These are phyloP conservation scores for Aspergillus caelatus DNA, from an alignment of 2,329 filamentous ascomycete genomes.

Conservation along the genomic window DNA sequence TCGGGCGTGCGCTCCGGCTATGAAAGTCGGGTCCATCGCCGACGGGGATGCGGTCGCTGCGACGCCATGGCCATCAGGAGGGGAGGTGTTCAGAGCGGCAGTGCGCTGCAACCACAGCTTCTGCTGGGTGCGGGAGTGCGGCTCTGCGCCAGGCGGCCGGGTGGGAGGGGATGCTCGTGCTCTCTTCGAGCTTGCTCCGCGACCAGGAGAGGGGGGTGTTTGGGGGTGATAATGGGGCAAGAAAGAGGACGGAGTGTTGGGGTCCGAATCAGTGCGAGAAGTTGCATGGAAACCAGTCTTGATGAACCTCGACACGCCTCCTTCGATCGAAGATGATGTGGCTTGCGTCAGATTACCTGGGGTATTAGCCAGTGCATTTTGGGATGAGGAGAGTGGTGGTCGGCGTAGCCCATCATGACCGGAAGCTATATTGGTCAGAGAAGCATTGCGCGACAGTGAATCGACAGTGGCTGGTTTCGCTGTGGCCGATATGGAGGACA, in stretches of 20 bases:
- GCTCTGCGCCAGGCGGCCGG: slow-evolving; percentile 39
- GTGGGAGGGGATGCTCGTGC: slow-evolving; percentile 36
- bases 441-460: slow-evolving; percentile 38
- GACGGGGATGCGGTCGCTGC: slow-evolving; percentile 36
- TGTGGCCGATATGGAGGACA: slow-evolving; percentile 52
- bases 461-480: slow-evolving; percentile 41
- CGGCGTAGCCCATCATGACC: slow-evolving; percentile 35
- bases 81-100: slow-evolving; percentile 47
- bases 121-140: slow-evolving; percentile 51
- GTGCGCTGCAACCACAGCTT: slow-evolving; percentile 53
- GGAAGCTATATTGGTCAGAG: slow-evolving; percentile 39
- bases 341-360: slow-evolving; percentile 38
- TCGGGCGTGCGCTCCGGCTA: slow-evolving; percentile 33
- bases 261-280: slow-evolving; percentile 46
- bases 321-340: slow-evolving; percentile 52
- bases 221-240: slow-evolving; percentile 52
- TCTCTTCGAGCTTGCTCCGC: slow-evolving; percentile 29
- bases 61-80: slow-evolving; percentile 42
- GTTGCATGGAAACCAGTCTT: slow-evolving; percentile 32
- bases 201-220: slow-evolving; percentile 46
- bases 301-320: slow-evolving; percentile 51
- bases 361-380: slow-evolving; percentile 28
- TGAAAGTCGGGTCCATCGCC: slow-evolving; percentile 38
- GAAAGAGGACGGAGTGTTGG: slow-evolving; percentile 50
- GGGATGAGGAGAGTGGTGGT: slow-evolving; percentile 34